Evolutionary conservation across 345 rosid species (phyloP), one percentile per base, ranked within the genome.

Genomic region (Noccaea bulbosa): DNA sequence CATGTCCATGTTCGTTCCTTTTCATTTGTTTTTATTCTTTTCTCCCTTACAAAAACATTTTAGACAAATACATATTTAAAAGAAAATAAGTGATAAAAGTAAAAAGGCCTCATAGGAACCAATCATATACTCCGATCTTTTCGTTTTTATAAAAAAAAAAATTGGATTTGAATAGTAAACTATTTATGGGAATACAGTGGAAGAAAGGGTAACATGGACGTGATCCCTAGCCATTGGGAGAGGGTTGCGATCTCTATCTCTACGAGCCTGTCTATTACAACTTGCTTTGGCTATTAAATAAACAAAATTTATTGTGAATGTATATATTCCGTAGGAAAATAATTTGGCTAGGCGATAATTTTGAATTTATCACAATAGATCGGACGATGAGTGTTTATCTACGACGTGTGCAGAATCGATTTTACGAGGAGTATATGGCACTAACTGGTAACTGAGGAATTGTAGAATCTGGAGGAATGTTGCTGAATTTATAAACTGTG

Each of bases 1-100:
- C 74, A 62, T 75, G 79, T 54, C 46, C 74, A 59, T 59, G 74
- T 70, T 58, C 65, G 74, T 70, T 58, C 65, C 8, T 69, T 59
- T 69, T 59, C 37, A 6, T 60, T 59, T 59, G 6, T 40, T 33
- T 5, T 45, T 59, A 7, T 20, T 1, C 5, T 22, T 39, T 11
- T 39, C 2, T 11, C 2, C 61, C 12, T 35, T 8, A 5, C n/a
- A n/a, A 6, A 55, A 30, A 62, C 33, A 14, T 66, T 41, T 27
- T 7, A 30, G 15, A 41, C 52, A 30, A 67, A 33, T 37, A 16
- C 39, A 11, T 1, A 39, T 47, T 14, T 45, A 14, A 1, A 46
- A 38, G 35, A 4, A 50, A 51, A 69, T 2, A 6, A 3, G 3
- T 2, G 30, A 27, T 27, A 27, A 27, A 20, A 27, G 30, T 27